phyloP scores from a whole-genome alignment of 768 basidiomycete genomes.

The Aureoboletus auriporus region DNA sequence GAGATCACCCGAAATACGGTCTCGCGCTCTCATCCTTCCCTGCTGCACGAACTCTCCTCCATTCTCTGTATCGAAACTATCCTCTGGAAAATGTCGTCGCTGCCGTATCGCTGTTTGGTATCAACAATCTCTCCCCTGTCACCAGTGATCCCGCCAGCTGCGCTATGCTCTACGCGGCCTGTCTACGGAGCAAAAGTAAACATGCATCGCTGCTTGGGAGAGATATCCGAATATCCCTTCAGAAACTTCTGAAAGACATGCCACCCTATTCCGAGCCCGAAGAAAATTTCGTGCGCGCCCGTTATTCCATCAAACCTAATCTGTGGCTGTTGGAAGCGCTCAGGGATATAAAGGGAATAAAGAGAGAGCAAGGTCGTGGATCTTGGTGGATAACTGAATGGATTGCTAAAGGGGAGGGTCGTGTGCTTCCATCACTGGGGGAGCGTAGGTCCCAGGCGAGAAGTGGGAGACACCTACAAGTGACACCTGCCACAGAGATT shows the following conservation, averaged over 20 bases:
- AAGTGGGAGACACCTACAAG: constrained; percentile 1
- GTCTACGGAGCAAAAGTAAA: constrained; percentile 42
- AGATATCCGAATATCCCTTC: constrained; percentile 40
- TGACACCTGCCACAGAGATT: not conserved
- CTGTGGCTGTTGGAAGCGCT: constrained; percentile 37
- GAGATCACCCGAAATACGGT: constrained; percentile 59
- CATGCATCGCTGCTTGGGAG: constrained; percentile 39
- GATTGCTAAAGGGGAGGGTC: constrained; percentile 21
- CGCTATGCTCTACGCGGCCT: constrained; percentile 54
- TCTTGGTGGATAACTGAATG: constrained; percentile 26
- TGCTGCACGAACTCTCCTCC: constrained; percentile 54
- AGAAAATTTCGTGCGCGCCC: constrained; percentile 18
- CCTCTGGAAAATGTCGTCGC: constrained; percentile 47
- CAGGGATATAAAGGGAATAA: constrained; percentile 32
- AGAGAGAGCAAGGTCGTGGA: constrained; percentile 27
- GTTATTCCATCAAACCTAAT: constrained; percentile 30
- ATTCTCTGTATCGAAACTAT: constrained; percentile 46
- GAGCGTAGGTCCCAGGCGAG: constrained; percentile 15
- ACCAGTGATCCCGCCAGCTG: constrained; percentile 54
- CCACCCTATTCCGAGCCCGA: constrained; percentile 17
- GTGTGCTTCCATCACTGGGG: constrained; percentile 13
- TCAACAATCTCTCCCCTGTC: constrained; percentile 52
- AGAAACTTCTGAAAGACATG: constrained; percentile 26
- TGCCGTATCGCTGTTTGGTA: constrained; percentile 48
- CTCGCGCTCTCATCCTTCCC: constrained; percentile 43